Evolutionary conservation across 2,329 filamentous ascomycete genomes (phyloP), one percentile per base, ranked within the genome.

Genomic region (Monilinia fructigena): DNA sequence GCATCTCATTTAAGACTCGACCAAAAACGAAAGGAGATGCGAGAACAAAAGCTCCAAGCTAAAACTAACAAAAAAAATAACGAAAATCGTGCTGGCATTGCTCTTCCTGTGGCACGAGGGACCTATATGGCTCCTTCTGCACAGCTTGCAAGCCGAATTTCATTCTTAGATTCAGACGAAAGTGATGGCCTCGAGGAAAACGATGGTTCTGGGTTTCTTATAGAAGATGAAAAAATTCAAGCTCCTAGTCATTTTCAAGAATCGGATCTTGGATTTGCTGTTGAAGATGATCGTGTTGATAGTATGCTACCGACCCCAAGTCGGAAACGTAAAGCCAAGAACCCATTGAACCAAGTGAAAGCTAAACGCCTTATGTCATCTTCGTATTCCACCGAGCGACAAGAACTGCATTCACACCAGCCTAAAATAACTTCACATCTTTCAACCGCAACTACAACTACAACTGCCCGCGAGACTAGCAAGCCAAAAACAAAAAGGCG

Each of bases 1-100:
- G 87, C 87, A n/a, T 89, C 87, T 7, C 89, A 86, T 83, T 79
- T 89, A 65, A 82, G 86, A 53, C 75, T 89, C 31, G 85, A 88
- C 72, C 82, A 84, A 66, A 78, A 82, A 65, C 74, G 76, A 72
- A 70, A 66, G 78, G 76, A 65, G 72, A 71, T 47, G 68, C 73
- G 61, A 76, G 55, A 58, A n/a, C 40, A 66, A 28, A 67, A 42
- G 38, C 55, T 63, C 35, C 55, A 48, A 31, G 60, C 59, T 16
- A 70, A 67, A 48, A 61, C 69, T 14, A 70, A 66, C 66, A 45
- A 66, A 28, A 73, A 71, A 31, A 68, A 70, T 35, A 65, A 65
- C 14, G 69, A 69, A 54, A 50, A 55, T 54, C 74, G 74, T 23
- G 73, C 72, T 61, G 75, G 75, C 40, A 69, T 77, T 66, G 75